Evolutionary conservation across 2,329 filamentous ascomycete genomes (phyloP), one percentile per base, ranked within the genome.

Genomic region (Colletotrichum trifolii): DNA sequence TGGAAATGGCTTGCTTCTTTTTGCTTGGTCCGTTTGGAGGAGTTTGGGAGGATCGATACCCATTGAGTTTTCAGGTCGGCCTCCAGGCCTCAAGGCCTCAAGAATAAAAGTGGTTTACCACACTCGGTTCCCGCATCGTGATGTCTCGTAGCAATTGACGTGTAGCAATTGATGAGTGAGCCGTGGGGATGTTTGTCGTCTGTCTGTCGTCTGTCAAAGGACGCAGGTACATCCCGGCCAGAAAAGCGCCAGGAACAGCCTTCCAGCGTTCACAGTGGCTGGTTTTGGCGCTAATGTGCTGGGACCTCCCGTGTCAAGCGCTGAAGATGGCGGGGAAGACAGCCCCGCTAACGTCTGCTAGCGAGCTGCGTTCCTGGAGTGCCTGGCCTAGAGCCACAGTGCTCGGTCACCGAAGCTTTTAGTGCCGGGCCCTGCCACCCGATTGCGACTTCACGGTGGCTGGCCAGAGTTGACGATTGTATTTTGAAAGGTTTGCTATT

Each of bases 381-480:
- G 25, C 25, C 25, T 25, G 25, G 25, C 25, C 25, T 25, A 4
- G 25, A 38, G 49, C 40, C 46, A 43, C 58, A 62, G 63, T 53
- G 63, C 63, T 56, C 63, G 38, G 52, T 42, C 36, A 15, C 35
- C 48, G 33, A 33, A 47, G 25, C 52, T 52, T 36, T 39, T 36
- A 61, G 63, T 53, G 58, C 12, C 53, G 62, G 57, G 52, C 62
- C 61, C 53, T 55, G 58, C 63, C 52, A 60, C 56, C 34, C 45
- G 34, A 47, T 42, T 36, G 38, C 50, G 47, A 34, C 57, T 17
- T 43, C 36, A n/a, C 25, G 58, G 58, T 63, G 63, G 63, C 58
- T 66, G 63, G 58, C 25, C 45, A 13, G 17, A 15, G 10, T 62
- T 46, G 63, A 40, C 25, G 52, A 53, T 52, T 47, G 42, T 47